Percentiles rank a stretch among this genome's conserved stretches.
phyloP scores from a whole-genome alignment of 441 rosid genomes.

The Pelargonium citronellum region DNA sequence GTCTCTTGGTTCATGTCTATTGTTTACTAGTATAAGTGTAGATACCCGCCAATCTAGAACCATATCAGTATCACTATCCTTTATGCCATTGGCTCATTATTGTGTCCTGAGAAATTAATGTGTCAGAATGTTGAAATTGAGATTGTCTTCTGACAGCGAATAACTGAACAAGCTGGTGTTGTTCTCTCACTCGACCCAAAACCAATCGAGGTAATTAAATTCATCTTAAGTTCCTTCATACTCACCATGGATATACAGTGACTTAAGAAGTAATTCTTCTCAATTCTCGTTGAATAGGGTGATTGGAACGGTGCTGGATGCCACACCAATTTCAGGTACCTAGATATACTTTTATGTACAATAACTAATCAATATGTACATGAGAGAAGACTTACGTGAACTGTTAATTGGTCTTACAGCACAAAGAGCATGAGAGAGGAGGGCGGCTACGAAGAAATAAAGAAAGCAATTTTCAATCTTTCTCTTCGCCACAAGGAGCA shows the following conservation, averaged over 20 bases:
- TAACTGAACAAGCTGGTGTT: conserved; percentile 95
- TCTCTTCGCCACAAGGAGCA: conserved; percentile 87
- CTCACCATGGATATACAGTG: not conserved
- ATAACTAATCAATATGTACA: not conserved
- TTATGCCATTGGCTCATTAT: not conserved
- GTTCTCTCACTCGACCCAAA: conserved; percentile 90
- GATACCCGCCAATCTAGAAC: too few relatives aligned
- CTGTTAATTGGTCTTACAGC: conserved; percentile 31
- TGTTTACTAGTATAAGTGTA: too few relatives aligned
- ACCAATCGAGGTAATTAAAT: conserved; percentile 59
- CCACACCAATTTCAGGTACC: conserved; percentile 84
- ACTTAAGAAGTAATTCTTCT: conserved; percentile 3
- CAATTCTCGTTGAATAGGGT: conserved; percentile 43
- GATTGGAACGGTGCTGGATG: conserved; percentile 99
- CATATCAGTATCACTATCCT: too few relatives aligned
- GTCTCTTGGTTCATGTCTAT: too few relatives aligned
- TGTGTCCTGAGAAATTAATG: not conserved
- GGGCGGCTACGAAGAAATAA: conserved; percentile 79
- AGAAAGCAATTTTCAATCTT: conserved; percentile 83
- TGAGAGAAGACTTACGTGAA: not conserved
- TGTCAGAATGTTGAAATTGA: not conserved
- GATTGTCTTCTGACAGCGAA: conserved; percentile 52
- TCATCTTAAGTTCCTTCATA: not conserved
- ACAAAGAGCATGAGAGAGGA: conserved; percentile 95
- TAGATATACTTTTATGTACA: not conserved